Percentiles rank a stretch among this genome's conserved stretches.
These are phyloP conservation scores for Hippophae gyantsensis DNA, from an alignment of 306 rosid genomes.

Conservation along the genomic window DNA sequence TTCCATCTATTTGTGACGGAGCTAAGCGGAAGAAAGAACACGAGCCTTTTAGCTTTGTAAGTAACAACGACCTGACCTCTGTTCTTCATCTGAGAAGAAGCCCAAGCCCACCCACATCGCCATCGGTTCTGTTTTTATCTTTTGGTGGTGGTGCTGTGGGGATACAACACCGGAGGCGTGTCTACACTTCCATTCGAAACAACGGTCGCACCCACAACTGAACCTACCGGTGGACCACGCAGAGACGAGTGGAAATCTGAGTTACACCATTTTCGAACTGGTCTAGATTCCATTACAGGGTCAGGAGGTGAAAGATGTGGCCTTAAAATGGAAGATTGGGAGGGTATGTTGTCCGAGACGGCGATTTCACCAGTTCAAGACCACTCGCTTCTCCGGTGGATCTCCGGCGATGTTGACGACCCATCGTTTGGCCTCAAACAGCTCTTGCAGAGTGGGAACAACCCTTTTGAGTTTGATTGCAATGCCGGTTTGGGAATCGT, in stretches of 20 bases:
- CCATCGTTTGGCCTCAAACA: slow-evolving; percentile 23
- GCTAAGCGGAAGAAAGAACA: slow-evolving; percentile 1
- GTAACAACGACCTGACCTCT: slow-evolving; percentile 28
- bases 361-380: slow-evolving; percentile 29
- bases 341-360: slow-evolving; percentile 27
- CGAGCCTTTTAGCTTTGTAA: slow-evolving; percentile 12
- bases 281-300: slow-evolving; percentile 12
- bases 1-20: slow-evolving; percentile 19
- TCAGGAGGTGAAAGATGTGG: slow-evolving; percentile 24
- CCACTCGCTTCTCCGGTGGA: slow-evolving; percentile 36
- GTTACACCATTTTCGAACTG: slow-evolving; percentile 21
- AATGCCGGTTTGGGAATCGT: slow-evolving; percentile 28
- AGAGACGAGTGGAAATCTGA: slow-evolving; percentile 27
- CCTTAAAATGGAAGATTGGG: slow-evolving; percentile 36
- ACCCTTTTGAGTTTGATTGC: slow-evolving; percentile 24
- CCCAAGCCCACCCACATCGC: slow-evolving; percentile 46
- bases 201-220: slow-evolving; percentile 4
- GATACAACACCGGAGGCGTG: slow-evolving; percentile 15
- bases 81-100: slow-evolving; percentile 39
- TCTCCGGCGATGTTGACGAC: slow-evolving; percentile 32
- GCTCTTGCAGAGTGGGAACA: slow-evolving; percentile 21
- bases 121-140: slow-evolving; percentile 37
- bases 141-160: slow-evolving; percentile 24
- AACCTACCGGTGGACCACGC: neutral
- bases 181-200: slow-evolving; percentile 17